Percentiles rank a stretch among this genome's conserved stretches.
phyloP scores from a whole-genome alignment of 208 protist genomes.

The Crithidia mellificae region DNA sequence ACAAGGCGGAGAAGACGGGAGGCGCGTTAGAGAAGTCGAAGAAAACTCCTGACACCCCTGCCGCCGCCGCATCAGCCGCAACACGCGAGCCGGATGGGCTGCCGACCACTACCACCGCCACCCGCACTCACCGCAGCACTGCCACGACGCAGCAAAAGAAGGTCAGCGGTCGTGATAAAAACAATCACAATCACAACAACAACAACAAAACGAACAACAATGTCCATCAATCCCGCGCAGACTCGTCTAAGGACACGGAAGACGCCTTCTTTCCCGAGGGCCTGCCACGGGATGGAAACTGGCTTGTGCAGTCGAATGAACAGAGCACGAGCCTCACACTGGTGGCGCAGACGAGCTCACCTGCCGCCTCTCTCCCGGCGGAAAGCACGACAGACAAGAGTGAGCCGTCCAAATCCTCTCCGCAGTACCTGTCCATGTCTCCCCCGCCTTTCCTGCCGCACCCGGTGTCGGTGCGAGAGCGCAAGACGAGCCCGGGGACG shows the following conservation, averaged over 20 bases:
- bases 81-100: too few species aligned
- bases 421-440: slow-evolving; percentile 2
- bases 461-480: slow-evolving; percentile 13
- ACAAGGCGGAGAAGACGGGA: too few species aligned
- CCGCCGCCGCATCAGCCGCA: too few species aligned
- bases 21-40: too few species aligned
- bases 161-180: too few species aligned
- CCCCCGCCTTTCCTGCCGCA: slow-evolving; percentile 12
- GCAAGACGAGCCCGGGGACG: neutral
- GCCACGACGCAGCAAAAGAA: too few species aligned
- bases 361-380: slow-evolving; percentile 1
- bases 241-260: neutral
- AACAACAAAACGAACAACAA: neutral
- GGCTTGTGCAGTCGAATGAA: slow-evolving; percentile 19
- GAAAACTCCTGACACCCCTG: too few species aligned
- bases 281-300: slow-evolving; percentile 11
- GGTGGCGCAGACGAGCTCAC: slow-evolving; percentile 5
- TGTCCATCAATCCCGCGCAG: neutral
- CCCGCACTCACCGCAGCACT: too few species aligned
- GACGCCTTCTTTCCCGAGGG: slow-evolving; percentile 12
- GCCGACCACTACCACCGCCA: too few species aligned
- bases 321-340: slow-evolving; percentile 12
- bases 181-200: too few species aligned
- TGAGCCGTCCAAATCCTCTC: slow-evolving; percentile 8
- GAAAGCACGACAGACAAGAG: neutral